Evolutionary conservation across 176 grass and related monocot genomes (phyloP).

Genomic region (Eleusine indica): DNA sequence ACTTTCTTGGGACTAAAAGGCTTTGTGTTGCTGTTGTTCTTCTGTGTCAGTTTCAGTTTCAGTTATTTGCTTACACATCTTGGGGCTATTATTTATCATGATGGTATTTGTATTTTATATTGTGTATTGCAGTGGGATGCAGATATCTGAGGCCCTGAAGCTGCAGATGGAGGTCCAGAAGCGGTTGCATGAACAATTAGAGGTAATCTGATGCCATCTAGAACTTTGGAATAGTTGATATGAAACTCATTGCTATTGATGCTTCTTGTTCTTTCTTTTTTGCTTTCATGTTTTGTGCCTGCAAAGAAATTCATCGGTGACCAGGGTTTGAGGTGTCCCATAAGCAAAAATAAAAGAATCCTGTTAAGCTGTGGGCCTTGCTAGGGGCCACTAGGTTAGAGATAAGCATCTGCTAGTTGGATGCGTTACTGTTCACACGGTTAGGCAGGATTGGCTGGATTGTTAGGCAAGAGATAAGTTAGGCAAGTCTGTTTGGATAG

Average conservation of each 20-base stretch:
- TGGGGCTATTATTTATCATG: background rate
- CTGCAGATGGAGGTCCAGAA: conserved; percentile 42
- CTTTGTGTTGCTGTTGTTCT: too few species aligned
- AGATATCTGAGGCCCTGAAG: conserved; percentile 54
- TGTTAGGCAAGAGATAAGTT: too few species aligned
- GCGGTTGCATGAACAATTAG: conserved; percentile 44
- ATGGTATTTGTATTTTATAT: background rate
- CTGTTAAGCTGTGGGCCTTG: too few species aligned
- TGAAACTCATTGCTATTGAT: background rate
- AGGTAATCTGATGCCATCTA: conserved; percentile 13
- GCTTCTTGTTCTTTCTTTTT: background rate
- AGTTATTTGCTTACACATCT: conserved; percentile 31
- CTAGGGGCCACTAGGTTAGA: too few species aligned
- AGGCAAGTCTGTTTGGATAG: too few species aligned
- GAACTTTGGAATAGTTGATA: conserved; percentile 16
- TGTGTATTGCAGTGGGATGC: conserved; percentile 31
- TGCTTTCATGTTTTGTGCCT: background rate
- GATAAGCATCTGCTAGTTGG: too few species aligned
- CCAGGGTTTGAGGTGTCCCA: background rate
- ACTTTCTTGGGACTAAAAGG: too few species aligned
- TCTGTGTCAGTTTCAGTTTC: background rate
- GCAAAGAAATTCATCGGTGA: background rate
- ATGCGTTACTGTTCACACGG: too few species aligned
- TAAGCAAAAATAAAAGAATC: background rate
- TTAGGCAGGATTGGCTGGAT: too few species aligned